Conservation (phyloP, 2,329 filamentous ascomycete species). For the Trichophaea hybrida region DNA sequence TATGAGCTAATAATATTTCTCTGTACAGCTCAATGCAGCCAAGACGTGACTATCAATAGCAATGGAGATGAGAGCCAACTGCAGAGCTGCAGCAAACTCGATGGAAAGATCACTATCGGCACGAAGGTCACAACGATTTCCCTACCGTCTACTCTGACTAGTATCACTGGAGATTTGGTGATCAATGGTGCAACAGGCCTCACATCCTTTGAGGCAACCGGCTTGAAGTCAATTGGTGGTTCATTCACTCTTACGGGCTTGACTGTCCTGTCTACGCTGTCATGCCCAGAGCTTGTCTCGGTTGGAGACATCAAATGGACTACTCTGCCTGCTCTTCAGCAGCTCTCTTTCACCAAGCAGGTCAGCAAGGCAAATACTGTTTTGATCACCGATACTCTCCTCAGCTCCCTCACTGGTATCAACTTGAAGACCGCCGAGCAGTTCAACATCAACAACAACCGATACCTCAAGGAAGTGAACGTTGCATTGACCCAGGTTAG, state of each 20-base stretch:
- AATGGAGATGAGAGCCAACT: conserved; percentile 17
- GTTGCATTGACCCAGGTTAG: conserved; percentile 67
- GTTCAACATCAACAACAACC: conserved; percentile 85
- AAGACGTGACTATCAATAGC: conserved; percentile 15
- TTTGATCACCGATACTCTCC: conserved; percentile 70
- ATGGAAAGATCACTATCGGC: conserved; percentile 53
- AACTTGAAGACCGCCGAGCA: conserved; percentile 56
- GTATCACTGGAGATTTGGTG: conserved; percentile 45
- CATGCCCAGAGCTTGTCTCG: conserved; percentile 48
- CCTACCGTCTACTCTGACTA: conserved; percentile 43
- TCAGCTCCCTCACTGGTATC: conserved; percentile 65
- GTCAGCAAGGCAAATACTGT: conserved; percentile 56
- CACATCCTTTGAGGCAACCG: conserved; percentile 39
- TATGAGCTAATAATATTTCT: neutral
- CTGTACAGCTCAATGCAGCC: conserved; percentile 5
- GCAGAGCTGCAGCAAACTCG: conserved; percentile 48
- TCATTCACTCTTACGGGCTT: conserved; percentile 55
- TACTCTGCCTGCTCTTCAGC: conserved; percentile 51
- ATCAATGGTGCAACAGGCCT: conserved; percentile 46
- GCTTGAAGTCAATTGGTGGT: conserved; percentile 51
- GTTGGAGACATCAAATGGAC: conserved; percentile 57
- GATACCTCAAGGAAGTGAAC: conserved; percentile 57
- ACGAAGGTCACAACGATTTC: conserved; percentile 43
- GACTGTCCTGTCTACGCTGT: conserved; percentile 53
- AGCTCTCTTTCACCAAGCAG: conserved; percentile 46